These are phyloP conservation scores for Colletotrichum nymphaeae DNA, from an alignment of 2,329 filamentous ascomycete species.

Conservation along the genomic window DNA sequence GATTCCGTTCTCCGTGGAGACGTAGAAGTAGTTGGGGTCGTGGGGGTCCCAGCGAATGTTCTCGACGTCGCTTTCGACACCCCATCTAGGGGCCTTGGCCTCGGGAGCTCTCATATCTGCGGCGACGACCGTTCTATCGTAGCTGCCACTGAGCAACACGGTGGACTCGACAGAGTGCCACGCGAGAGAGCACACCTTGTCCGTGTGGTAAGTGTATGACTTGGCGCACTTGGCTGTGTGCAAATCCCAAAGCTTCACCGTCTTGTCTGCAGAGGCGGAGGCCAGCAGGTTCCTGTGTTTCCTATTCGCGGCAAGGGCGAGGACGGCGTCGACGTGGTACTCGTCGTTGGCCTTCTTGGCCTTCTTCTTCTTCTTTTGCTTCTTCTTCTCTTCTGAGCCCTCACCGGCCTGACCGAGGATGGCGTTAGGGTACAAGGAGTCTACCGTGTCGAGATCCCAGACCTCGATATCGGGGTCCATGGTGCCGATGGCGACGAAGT, in stretches of 20 bases:
- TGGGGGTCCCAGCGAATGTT: conserved; percentile 93
- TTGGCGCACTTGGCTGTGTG: conserved; percentile 93
- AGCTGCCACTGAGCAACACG: conserved; percentile 90
- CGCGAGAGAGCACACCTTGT: conserved; percentile 96
- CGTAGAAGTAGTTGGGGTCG: conserved; percentile 92
- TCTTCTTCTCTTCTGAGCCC: conserved; percentile 69
- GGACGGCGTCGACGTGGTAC: conserved; percentile 93
- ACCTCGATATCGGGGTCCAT: conserved; percentile 99
- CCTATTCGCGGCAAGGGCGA: conserved; percentile 91
- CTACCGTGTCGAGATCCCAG: conserved; percentile 95
- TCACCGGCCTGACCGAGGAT: conserved; percentile 84
- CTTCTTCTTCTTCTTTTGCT: conserved; percentile 89
- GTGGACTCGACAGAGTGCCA: conserved; percentile 93
- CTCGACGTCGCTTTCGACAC: conserved; percentile 96
- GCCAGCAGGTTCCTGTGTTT: conserved; percentile 94
- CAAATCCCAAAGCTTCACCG: conserved; percentile 97
- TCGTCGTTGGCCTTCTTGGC: conserved; percentile 87
- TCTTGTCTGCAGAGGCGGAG: conserved; percentile 95
- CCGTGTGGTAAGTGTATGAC: conserved; percentile 94
- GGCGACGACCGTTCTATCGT: conserved; percentile 94
- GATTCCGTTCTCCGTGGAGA: conserved; percentile 91
- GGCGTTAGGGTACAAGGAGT: conserved; percentile 98
- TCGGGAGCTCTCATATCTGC: conserved; percentile 96
- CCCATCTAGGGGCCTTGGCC: conserved; percentile 84
- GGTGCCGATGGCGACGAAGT: conserved; percentile 94